phyloP scores from a whole-genome alignment of 2,329 filamentous ascomycete genomes.

The Aureobasidium leucospermi region DNA sequence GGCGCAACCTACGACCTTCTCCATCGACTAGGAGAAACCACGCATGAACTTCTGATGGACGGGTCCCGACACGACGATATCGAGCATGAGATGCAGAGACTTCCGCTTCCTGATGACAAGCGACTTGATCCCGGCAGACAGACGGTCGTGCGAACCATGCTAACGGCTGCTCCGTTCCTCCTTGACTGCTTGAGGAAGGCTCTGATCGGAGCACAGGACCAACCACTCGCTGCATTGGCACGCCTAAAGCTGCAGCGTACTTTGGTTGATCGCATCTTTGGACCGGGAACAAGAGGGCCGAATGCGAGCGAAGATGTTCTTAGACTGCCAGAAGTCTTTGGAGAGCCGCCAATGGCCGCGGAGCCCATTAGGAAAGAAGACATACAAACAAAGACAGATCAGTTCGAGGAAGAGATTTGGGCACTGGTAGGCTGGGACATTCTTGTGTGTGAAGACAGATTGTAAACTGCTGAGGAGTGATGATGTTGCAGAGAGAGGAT shows the following conservation, averaged over 20 bases:
- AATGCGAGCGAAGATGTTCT: slow-evolving; percentile 30
- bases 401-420: slow-evolving; percentile 53
- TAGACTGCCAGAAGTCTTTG: slow-evolving; percentile 25
- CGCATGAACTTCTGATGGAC: slow-evolving; percentile 35
- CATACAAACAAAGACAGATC: slow-evolving; percentile 38
- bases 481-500: not conserved
- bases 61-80: slow-evolving; percentile 19
- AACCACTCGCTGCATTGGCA: slow-evolving; percentile 19
- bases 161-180: slow-evolving; percentile 35
- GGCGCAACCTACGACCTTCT: slow-evolving; percentile 36
- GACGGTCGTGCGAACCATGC: slow-evolving; percentile 19
- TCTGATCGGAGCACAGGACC: slow-evolving; percentile 32
- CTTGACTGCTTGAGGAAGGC: slow-evolving; percentile 35
- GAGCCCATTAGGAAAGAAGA: slow-evolving; percentile 26
- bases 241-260: slow-evolving; percentile 39
- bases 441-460: slow-evolving; percentile 19
- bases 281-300: slow-evolving; percentile 13
- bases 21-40: slow-evolving; percentile 30
- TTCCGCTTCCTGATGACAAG: slow-evolving; percentile 14
- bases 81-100: slow-evolving; percentile 20
- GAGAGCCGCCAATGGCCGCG: slow-evolving; percentile 28
- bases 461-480: not conserved
- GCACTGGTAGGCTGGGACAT: slow-evolving; percentile 51
- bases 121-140: slow-evolving; percentile 22
- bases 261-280: slow-evolving; percentile 38